Evolutionary conservation across 441 rosid species (phyloP).

Genomic region (Dalechampia spathulata): DNA sequence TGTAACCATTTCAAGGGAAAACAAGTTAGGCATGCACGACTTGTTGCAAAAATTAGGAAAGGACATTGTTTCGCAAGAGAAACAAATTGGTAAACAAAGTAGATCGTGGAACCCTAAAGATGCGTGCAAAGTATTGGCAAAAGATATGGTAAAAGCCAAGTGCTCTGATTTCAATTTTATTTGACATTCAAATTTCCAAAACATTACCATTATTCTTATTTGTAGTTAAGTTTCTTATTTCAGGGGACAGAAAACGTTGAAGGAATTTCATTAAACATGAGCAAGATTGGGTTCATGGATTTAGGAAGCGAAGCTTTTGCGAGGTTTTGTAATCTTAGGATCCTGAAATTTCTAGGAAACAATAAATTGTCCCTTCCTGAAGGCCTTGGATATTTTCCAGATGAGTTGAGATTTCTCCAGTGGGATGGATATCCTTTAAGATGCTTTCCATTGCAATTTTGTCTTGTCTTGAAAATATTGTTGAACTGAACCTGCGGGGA

Average conservation of each 20-base stretch:
- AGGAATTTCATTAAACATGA: conserved; percentile 5
- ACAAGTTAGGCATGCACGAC: conserved; percentile 28
- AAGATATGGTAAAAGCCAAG: not conserved
- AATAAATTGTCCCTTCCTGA: not conserved
- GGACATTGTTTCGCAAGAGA: conserved; percentile 21
- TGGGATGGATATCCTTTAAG: not conserved
- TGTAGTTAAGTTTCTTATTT: not conserved
- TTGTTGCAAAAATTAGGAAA: conserved; percentile 30
- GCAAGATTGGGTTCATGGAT: not conserved
- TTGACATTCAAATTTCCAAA: no score
- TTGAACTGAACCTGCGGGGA: not conserved
- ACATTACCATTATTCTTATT: not conserved
- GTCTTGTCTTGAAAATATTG: not conserved
- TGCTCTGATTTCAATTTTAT: not conserved
- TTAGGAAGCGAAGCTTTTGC: not conserved
- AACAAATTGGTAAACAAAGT: conserved; percentile 2
- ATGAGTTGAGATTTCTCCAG: not conserved
- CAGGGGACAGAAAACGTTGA: conserved; percentile 10
- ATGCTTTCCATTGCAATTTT: not conserved
- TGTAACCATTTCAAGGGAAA: not conserved
- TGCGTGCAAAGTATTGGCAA: not conserved
- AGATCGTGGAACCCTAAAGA: conserved; percentile 9
- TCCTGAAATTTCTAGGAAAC: not conserved
- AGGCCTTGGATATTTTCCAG: not conserved
- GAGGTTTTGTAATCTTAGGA: not conserved